phyloP scores from a whole-genome alignment of 106 monocot genomes.

The Dactylorhiza incarnata region DNA sequence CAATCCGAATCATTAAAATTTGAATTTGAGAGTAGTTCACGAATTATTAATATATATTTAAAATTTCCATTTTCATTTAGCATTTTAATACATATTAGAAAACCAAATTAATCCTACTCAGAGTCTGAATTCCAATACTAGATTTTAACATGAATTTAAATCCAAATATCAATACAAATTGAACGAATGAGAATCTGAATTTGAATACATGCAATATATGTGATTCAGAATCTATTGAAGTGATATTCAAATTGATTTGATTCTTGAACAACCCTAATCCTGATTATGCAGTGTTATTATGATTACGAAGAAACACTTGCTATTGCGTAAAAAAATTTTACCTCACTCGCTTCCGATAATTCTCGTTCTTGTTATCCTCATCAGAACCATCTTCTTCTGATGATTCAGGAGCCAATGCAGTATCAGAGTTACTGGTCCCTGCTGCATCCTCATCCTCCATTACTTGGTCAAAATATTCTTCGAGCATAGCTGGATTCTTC shows the following conservation, averaged over 20 bases:
- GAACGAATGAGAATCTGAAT: not conserved
- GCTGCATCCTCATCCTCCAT: constrained; percentile 38
- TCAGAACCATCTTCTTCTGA: constrained; percentile 36
- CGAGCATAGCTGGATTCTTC: constrained; percentile 42
- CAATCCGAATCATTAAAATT: too few relatives aligned
- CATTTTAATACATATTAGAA: too few relatives aligned
- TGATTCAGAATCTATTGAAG: too few relatives aligned
- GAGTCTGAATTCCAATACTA: not conserved
- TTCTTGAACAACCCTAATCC: not conserved
- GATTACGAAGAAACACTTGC: not conserved
- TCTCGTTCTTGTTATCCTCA: constrained; percentile 13
- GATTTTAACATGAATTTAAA: too few relatives aligned
- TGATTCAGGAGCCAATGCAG: constrained; percentile 20
- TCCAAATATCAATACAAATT: not conserved
- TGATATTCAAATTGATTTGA: too few relatives aligned
- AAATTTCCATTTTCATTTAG: too few relatives aligned
- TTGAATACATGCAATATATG: too few relatives aligned
- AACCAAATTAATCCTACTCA: not conserved
- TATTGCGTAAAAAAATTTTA: not conserved
- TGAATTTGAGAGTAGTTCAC: too few relatives aligned
- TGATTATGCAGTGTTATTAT: not conserved
- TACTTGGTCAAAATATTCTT: constrained; percentile 74
- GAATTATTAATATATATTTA: too few relatives aligned
- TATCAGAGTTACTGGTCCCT: constrained; percentile 23
- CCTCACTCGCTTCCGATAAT: constrained; percentile 51